Evolutionary conservation across 495 filamentous ascomycete genomes (phyloP).

Genomic region (Aspergillus hancockii): DNA sequence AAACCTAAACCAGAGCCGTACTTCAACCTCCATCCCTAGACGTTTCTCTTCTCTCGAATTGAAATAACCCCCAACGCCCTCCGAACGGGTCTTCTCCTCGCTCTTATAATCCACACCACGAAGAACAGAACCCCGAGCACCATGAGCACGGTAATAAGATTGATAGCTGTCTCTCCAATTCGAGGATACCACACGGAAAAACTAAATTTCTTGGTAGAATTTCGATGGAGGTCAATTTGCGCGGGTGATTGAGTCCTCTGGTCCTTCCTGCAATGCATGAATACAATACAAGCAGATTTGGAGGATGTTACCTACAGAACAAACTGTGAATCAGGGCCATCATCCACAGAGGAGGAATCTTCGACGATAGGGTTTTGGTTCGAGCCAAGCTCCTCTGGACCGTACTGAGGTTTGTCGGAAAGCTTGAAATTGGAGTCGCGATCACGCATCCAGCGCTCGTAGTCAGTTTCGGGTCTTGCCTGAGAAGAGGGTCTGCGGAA

Average conservation of each 20-base stretch:
- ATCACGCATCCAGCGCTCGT: background rate
- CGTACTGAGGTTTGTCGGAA: background rate
- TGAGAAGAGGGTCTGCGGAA: background rate
- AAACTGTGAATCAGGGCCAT: background rate
- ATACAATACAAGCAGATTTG: background rate
- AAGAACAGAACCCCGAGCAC: background rate
- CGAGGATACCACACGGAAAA: background rate
- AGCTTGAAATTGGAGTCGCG: background rate
- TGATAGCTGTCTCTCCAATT: background rate
- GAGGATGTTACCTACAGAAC: background rate
- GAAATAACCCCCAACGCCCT: background rate
- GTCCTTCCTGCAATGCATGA: background rate
- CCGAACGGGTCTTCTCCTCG: background rate
- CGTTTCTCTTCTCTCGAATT: background rate
- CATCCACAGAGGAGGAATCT: background rate
- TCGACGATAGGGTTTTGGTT: background rate
- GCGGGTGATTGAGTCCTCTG: background rate
- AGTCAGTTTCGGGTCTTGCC: background rate
- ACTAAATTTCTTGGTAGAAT: background rate
- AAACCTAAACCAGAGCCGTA: background rate
- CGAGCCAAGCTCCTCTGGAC: background rate
- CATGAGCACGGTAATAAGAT: background rate
- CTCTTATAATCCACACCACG: background rate
- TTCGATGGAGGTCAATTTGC: background rate
- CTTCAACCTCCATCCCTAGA: background rate